A percentile compares a stretch with the other conserved stretches of the same genome.
Evolutionary conservation across 805 yeast genomes (phyloP).

Genomic region (Yamadazyma olivae): DNA sequence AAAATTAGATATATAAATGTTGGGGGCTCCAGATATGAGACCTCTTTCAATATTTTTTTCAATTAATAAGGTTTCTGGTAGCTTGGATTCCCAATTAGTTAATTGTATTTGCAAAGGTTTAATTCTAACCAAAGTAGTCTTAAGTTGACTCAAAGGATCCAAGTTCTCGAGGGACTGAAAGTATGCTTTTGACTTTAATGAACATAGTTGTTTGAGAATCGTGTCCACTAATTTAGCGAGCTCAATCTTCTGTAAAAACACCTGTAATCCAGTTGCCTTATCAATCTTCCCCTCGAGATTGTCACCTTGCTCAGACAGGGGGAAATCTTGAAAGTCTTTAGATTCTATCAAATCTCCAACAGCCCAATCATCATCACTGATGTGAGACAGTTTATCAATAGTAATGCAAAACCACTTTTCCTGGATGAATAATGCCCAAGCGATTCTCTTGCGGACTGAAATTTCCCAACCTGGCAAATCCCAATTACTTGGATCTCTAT

Average conservation of each 20-base stretch:
- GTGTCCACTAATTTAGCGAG: slow-evolving; percentile 67
- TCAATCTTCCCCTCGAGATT: slow-evolving; percentile 55
- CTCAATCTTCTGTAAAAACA: slow-evolving; percentile 68
- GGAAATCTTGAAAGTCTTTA: slow-evolving; percentile 73
- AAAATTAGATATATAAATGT: slow-evolving; percentile 78
- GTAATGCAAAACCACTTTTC: slow-evolving; percentile 86
- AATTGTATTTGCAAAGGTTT: slow-evolving; percentile 74
- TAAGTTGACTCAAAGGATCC: slow-evolving; percentile 42
- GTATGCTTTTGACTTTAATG: slow-evolving; percentile 58
- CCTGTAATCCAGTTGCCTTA: slow-evolving; percentile 61
- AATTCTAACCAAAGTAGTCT: slow-evolving; percentile 66
- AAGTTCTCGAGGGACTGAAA: slow-evolving; percentile 2
- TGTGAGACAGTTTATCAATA: slow-evolving; percentile 81
- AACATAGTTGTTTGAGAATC: slow-evolving; percentile 66
- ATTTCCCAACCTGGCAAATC: slow-evolving; percentile 91
- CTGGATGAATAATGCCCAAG: slow-evolving; percentile 93
- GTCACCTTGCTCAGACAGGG: slow-evolving; percentile 24
- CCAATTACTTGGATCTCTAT: slow-evolving; percentile 86
- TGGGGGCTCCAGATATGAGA: slow-evolving; percentile 60
- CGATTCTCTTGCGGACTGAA: slow-evolving; percentile 77
- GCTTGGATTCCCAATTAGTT: slow-evolving; percentile 72
- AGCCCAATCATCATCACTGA: slow-evolving; percentile 74
- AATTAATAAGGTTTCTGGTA: slow-evolving; percentile 64
- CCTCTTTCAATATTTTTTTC: slow-evolving; percentile 52
- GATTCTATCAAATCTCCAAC: slow-evolving; percentile 63